Conservation (phyloP, 345 rosid species). For the Rhodomyrtus tomentosa region DNA sequence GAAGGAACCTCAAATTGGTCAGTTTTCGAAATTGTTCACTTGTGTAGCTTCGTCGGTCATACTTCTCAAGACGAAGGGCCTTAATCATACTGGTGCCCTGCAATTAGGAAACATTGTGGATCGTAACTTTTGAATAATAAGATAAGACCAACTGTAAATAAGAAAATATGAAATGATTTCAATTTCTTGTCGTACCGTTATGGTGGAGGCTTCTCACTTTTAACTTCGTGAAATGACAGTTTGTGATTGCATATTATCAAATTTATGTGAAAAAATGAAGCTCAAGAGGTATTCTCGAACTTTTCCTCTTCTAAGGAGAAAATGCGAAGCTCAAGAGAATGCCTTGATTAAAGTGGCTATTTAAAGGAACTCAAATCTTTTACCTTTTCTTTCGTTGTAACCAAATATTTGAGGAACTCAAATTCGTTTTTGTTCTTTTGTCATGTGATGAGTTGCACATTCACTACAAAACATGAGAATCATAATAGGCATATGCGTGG, state of each 20-base stretch:
- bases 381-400: too few species aligned
- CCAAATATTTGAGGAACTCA: too few species aligned
- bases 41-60: background rate
- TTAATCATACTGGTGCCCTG: background rate
- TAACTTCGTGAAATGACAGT: background rate
- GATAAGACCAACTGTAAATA: background rate
- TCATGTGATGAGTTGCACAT: too few species aligned
- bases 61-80: background rate
- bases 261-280: background rate
- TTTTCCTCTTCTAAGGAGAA: background rate
- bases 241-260: background rate
- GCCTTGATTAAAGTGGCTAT: too few species aligned
- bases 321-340: background rate
- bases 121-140: background rate
- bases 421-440: too few species aligned
- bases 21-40: background rate
- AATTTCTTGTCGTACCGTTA: accelerated
- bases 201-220: background rate
- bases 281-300: background rate
- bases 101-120: background rate
- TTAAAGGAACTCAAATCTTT: too few species aligned
- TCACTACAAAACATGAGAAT: too few species aligned
- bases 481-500: too few species aligned
- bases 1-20: background rate
- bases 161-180: background rate